Evolutionary conservation across 2,329 filamentous ascomycete species (phyloP), one percentile per base, ranked within the genome.

Genomic region (Pseudogymnoascus sp.): DNA sequence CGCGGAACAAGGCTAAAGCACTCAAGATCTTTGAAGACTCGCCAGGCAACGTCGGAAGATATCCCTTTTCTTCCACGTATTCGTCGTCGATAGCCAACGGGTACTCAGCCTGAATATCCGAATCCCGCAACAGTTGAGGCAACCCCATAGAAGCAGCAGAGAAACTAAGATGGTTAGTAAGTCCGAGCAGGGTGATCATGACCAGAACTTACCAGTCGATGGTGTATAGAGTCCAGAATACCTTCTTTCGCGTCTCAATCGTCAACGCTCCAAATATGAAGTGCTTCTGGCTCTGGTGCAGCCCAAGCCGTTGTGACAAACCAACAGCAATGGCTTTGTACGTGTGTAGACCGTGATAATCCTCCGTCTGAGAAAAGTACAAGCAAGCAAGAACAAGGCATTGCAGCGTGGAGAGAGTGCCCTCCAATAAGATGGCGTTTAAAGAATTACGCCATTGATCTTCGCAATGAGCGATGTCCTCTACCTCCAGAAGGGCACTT

Each of bases 211-310:
- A 94, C 89, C 91, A 92, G 73, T 99, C 94, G 62, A 97, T 79
- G 6, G 89, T 88, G 73, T 97, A 97, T 63, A 96, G 79, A 30
- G 90, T 91, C 94, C 94, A 99, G 73, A 97, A 97, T 6, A 95
- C 89, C 77, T 92, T 96, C 79, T 96, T 97, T 63, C 92, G 83
- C 2, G 90, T 95, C 75, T 97, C 92, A 57, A 85, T 87, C 1
- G 88, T 90, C 61, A 97, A 76, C 9, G 89, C 85, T 56, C 89
- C 89, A 62, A 95, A 86, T 0, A 88, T 87, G 70, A 95, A 92
- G 48, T 87, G 83, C 73, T 92, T 94, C 73, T 96, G 92, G 67
- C 85, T 92, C 73, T 96, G 92, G 71, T 97, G 90, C 56, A 99
- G 77, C 37, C 91, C 91, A 39, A 99, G 79, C 60, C 92, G 85